Evolutionary conservation across 139 green algal genomes (phyloP), one percentile per base, ranked within the genome.

Genomic region (Chlorella sp.): DNA sequence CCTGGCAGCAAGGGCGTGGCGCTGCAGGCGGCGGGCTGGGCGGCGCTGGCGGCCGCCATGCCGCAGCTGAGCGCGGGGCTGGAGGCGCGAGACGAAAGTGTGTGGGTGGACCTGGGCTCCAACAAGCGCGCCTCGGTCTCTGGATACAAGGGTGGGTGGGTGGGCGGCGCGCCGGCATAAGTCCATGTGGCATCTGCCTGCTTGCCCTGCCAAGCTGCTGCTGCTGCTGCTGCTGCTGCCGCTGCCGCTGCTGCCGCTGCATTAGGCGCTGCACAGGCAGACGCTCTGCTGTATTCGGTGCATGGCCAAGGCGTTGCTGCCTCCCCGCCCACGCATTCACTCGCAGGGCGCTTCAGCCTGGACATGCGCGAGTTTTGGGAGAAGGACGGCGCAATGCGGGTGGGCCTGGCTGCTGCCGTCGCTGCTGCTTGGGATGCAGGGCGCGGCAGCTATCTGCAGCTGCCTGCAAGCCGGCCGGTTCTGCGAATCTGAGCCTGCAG

Each of bases 361-460:
- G 86, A 94, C 77, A 64, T 94, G 46, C 76, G 91, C 11, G 84
- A 92, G 68, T 94, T 73, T 30, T 94, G 93, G 48, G 76, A 90
- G 44, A 92, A 95, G 90, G 84, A 87, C 11, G 82, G 74, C n/a
- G 62, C 87, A 72, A 78, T 89, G 36, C 24, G 28, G 77, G 77
- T 83, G 77, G 3, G 58, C 46, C 11, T 8, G 8, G 46, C 46
- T 54, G 8, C 11, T 8, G 46, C 46, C 8, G 11, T 11, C 4
- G 22, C 51, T 60, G 51, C 51, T 60, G 51, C 51, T 60, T 20
- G 51, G 2, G 22, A 16, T 60, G 14, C 9, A 16, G 14, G 9
- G 2, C 51, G 9, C 24, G 51, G 13, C 9, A 60, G 51, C 13
- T 24, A 60, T 16, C 51, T 26, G 16, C 51, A 11, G 16, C 13